phyloP scores from a whole-genome alignment of 2,329 filamentous ascomycete species.

The Sporothrix inflata region DNA sequence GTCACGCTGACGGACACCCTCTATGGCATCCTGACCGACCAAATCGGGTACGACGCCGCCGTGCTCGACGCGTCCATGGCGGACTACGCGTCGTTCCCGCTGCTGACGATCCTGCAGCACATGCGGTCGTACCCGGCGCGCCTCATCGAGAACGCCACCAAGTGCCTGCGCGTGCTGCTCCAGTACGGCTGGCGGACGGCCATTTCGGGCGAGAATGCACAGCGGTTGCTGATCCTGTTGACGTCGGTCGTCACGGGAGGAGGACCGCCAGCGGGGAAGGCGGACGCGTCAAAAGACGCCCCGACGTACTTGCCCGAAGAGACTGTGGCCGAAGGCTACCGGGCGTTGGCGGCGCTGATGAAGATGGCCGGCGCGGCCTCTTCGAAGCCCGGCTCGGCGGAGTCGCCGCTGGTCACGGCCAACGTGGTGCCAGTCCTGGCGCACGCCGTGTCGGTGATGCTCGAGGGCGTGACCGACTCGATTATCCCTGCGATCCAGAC shows the following conservation, averaged over 20 bases:
- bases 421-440: conserved; percentile 77
- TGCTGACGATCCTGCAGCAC: conserved; percentile 82
- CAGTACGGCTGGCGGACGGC: conserved; percentile 75
- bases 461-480: conserved; percentile 72
- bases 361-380: conserved; percentile 52
- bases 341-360: conserved; percentile 70
- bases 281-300: not conserved
- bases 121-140: conserved; percentile 72
- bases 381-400: conserved; percentile 4
- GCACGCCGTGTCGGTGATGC: conserved; percentile 76
- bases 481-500: conserved; percentile 69
- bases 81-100: conserved; percentile 92
- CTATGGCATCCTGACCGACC: conserved; percentile 50
- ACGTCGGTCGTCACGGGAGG: conserved; percentile 76
- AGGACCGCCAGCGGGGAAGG: not conserved
- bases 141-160: conserved; percentile 74
- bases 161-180: conserved; percentile 74
- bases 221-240: conserved; percentile 83
- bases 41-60: conserved; percentile 48
- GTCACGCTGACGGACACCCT: conserved; percentile 51
- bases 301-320: conserved; percentile 64
- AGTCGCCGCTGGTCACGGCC: conserved; percentile 54
- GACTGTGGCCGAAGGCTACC: conserved; percentile 70
- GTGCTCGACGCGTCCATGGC: conserved; percentile 79
- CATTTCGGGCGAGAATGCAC: conserved; percentile 72